Evolutionary conservation across 306 rosid species (phyloP), one percentile per base, ranked within the genome.

Genomic region (Crataegus laevigata): DNA sequence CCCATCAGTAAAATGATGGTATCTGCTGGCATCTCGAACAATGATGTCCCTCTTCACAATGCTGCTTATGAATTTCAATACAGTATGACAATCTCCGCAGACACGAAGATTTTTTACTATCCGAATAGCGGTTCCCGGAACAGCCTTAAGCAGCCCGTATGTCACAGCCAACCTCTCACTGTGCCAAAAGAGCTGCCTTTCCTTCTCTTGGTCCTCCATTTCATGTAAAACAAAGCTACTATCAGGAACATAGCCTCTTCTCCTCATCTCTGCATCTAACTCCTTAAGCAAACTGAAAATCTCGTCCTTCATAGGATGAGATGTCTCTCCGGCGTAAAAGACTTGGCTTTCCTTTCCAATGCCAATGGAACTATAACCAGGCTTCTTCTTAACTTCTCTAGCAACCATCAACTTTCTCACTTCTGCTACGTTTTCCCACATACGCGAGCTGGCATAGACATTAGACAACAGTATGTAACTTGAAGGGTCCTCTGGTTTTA

Each of bases 21-120:
- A 89, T 78, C 98, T 84, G 43, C 78, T 89, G 81, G 88, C 87
- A 83, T 93, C 98, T 74, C 97, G 79, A 66, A 93, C 92, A 71
- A 89, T 83, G 45, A 93, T 91, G 78, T 88, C 97, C 69, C 98
- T 89, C 55, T 71, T 59, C 26, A 84, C 66, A 74, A 93, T 89
- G 64, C 80, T 57, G 83, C 98, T 89, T 77, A 86, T 69, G 77
- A 88, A 86, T 82, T 93, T 93, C 80, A 91, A 76, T 66, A 91
- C 98, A 29, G 88, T 85, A 71, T 93, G 98, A 72, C 98, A 93
- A 72, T 91, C 96, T 77, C 92, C 93, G 82, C 97, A 91, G 70
- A 91, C 90, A 24, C 96, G 92, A 50, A 93, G 97, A 73, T 91
- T 93, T 79, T 93, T 93, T 55, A 93, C 93, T 34, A 93, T 82